Evolutionary conservation across 2,329 filamentous ascomycete genomes (phyloP).

Genomic region (Pseudopyrenochaeta lycopersici): DNA sequence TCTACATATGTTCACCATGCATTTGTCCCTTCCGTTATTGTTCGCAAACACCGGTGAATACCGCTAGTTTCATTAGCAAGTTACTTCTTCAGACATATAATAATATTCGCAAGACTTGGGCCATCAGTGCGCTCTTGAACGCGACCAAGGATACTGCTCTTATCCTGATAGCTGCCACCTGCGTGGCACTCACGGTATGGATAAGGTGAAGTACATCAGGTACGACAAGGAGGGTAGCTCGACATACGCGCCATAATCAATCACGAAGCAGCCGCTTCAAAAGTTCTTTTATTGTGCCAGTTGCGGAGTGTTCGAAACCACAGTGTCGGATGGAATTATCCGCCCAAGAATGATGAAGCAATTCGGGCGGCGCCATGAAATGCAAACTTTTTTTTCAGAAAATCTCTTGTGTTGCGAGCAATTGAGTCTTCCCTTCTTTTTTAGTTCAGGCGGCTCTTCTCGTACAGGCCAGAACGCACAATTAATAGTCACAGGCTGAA

Average conservation of each 20-base stretch:
- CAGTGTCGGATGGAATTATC: too few species aligned
- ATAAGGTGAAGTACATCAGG: slow-evolving; percentile 42
- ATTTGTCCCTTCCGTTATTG: too few species aligned
- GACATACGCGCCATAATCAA: slow-evolving; percentile 20
- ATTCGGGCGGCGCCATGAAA: too few species aligned
- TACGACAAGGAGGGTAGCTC: slow-evolving; percentile 35
- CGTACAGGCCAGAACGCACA: too few species aligned
- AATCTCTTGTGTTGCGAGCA: too few species aligned
- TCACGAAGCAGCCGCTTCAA: neutral
- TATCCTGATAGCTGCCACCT: slow-evolving; percentile 51
- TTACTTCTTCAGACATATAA: neutral
- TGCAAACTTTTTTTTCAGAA: too few species aligned
- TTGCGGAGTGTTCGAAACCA: too few species aligned
- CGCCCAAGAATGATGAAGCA: too few species aligned
- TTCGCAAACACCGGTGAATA: too few species aligned
- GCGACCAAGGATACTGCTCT: slow-evolving; percentile 49
- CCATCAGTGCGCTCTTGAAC: slow-evolving; percentile 50
- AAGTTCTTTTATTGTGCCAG: neutral
- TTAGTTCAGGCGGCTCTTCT: too few species aligned
- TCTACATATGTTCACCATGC: neutral
- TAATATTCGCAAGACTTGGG: slow-evolving; percentile 43
- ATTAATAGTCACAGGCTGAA: too few species aligned
- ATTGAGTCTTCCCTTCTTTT: too few species aligned
- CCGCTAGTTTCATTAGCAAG: neutral
- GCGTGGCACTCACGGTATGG: slow-evolving; percentile 50